Evolutionary conservation across 1,284 basidiomycete species (phyloP).

Genomic region (Marasmius oreades): DNA sequence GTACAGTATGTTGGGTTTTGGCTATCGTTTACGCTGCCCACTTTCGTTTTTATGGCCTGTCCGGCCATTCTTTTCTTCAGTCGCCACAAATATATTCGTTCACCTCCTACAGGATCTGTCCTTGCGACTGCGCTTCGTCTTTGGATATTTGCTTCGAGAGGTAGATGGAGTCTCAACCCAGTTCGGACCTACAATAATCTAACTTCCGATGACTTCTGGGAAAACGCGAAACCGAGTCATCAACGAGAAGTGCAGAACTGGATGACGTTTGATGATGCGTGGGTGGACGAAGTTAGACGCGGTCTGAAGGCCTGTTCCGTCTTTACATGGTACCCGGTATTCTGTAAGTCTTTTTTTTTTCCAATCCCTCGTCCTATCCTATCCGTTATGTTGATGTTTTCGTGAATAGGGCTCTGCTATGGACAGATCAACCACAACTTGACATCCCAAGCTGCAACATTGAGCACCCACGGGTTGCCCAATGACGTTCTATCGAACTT

Average conservation of each 20-base stretch:
- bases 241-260: conserved; percentile 47
- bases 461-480: conserved; percentile 70
- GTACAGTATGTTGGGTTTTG: conserved; percentile 69
- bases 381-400: background rate
- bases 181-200: conserved; percentile 43
- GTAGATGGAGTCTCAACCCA: conserved; percentile 60
- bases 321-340: conserved; percentile 76
- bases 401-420: conserved; percentile 60
- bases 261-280: conserved; percentile 76
- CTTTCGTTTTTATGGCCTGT: conserved; percentile 59
- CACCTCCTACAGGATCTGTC: conserved; percentile 76
- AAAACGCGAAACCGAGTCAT: conserved; percentile 67
- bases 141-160: conserved; percentile 47
- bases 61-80: conserved; percentile 70
- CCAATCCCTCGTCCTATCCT: background rate
- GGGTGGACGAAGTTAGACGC: conserved; percentile 82
- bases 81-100: conserved; percentile 43
- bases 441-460: conserved; percentile 73
- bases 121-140: conserved; percentile 50
- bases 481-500: conserved; percentile 83
- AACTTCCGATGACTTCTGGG: conserved; percentile 73
- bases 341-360: conserved; percentile 42
- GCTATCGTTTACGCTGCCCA: conserved; percentile 68
- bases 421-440: conserved; percentile 80
- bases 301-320: conserved; percentile 84